Conservation (phyloP, 1,284 basidiomycete genomes). For the Trametes pubescens region DNA sequence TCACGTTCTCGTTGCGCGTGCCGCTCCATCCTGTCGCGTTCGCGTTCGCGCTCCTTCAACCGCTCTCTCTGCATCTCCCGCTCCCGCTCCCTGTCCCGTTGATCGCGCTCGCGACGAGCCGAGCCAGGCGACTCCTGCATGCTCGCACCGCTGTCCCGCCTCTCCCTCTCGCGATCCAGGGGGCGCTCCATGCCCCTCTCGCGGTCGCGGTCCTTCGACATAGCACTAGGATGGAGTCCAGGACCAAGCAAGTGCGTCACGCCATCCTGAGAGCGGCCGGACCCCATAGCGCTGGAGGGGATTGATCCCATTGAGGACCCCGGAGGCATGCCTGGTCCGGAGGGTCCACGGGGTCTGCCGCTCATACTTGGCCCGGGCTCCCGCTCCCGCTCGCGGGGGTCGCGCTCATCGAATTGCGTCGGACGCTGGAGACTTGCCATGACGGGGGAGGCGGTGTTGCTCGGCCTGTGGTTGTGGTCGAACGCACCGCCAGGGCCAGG, state of each 20-base stretch:
- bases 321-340: slow-evolving; percentile 30
- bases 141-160: slow-evolving; percentile 21
- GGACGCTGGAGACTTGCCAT: slow-evolving; percentile 45
- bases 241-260: slow-evolving; percentile 32
- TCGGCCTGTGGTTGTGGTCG: slow-evolving; percentile 21
- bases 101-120: slow-evolving; percentile 23
- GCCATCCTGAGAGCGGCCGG: slow-evolving; percentile 23
- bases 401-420: slow-evolving; percentile 30
- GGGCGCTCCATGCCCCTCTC: slow-evolving; percentile 37
- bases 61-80: slow-evolving; percentile 27
- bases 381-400: slow-evolving; percentile 32
- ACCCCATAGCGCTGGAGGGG: slow-evolving; percentile 22
- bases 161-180: slow-evolving; percentile 28
- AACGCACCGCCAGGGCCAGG: slow-evolving; percentile 25
- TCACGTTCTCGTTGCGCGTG: slow-evolving; percentile 23
- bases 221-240: slow-evolving; percentile 26
- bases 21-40: slow-evolving; percentile 27
- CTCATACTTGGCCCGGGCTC: slow-evolving; percentile 27
- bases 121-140: slow-evolving; percentile 24
- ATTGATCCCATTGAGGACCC: slow-evolving; percentile 33
- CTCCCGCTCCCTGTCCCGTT: slow-evolving; percentile 33
- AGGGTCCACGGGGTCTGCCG: slow-evolving; percentile 31
- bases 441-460: slow-evolving; percentile 36
- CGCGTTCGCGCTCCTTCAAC: slow-evolving; percentile 28
- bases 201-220: slow-evolving; percentile 34